A percentile compares a stretch with the other conserved stretches of the same genome.
These are phyloP conservation scores for Petasospora rhodanensis DNA, from an alignment of 1,139 yeast species.

Conservation along the genomic window DNA sequence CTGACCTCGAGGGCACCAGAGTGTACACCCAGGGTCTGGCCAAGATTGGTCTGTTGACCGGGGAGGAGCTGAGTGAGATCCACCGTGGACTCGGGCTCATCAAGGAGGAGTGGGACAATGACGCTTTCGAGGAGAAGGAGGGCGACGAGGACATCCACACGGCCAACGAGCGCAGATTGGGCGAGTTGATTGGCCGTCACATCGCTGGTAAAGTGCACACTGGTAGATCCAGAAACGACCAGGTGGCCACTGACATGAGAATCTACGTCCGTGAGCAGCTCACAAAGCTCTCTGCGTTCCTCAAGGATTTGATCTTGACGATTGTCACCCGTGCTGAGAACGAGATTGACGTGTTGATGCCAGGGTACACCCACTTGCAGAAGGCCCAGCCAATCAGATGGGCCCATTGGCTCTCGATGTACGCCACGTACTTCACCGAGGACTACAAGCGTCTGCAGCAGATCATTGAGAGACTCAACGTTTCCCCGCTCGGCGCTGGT, in stretches of 20 bases:
- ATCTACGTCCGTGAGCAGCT: constrained; percentile 82
- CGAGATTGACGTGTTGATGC: constrained; percentile 93
- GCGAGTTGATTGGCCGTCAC: constrained; percentile 88
- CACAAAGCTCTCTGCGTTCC: constrained; percentile 49
- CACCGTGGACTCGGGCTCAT: constrained; percentile 75
- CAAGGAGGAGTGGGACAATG: constrained; percentile 75
- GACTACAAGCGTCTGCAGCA: constrained; percentile 83
- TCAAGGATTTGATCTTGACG: constrained; percentile 60
- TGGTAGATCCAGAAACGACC: constrained; percentile 97
- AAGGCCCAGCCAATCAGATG: constrained; percentile 99
- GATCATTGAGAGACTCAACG: constrained; percentile 76
- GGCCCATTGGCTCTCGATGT: constrained; percentile 95
- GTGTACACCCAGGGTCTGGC: constrained; percentile 86
- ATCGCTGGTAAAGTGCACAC: constrained; percentile 98
- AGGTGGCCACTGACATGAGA: constrained; percentile 98
- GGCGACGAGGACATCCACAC: constrained; percentile 99
- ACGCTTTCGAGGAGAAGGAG: constrained; percentile 71
- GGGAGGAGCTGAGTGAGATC: constrained; percentile 69
- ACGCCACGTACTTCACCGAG: constrained; percentile 90
- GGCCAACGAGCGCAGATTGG: constrained; percentile 95
- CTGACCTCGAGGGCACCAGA: constrained; percentile 89
- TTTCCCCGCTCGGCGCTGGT: constrained; percentile 92
- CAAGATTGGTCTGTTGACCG: constrained; percentile 69
- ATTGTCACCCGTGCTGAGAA: constrained; percentile 70
- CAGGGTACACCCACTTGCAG: constrained; percentile 97